These are phyloP conservation scores for Tulasnella calospora DNA, from an alignment of 768 basidiomycete species.

Conservation along the genomic window DNA sequence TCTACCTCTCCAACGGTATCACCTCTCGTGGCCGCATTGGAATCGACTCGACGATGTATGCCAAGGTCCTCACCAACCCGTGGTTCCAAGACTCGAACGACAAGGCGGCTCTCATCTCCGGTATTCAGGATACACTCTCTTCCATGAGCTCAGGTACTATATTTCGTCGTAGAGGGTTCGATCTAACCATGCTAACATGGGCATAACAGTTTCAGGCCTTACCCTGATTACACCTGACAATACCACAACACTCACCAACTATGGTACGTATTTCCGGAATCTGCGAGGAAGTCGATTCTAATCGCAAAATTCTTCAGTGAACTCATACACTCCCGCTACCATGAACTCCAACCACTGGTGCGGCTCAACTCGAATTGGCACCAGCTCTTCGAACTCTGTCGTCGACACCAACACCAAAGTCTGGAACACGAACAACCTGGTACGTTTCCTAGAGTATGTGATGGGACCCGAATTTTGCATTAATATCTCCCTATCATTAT, in stretches of 20 bases:
- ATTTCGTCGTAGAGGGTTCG: slow-evolving; percentile 33
- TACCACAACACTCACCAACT: slow-evolving; percentile 47
- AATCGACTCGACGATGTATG: slow-evolving; percentile 48
- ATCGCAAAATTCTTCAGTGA: slow-evolving; percentile 34
- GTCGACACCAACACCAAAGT: slow-evolving; percentile 59
- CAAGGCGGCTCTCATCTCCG: slow-evolving; percentile 49
- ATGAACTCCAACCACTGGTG: slow-evolving; percentile 62
- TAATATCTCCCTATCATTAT: neutral
- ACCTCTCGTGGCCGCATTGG: slow-evolving; percentile 61
- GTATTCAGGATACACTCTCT: slow-evolving; percentile 47
- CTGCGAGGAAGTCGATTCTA: neutral
- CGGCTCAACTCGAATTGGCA: slow-evolving; percentile 50
- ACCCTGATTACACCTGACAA: slow-evolving; percentile 58
- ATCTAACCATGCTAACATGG: slow-evolving; percentile 24
- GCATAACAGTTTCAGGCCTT: slow-evolving; percentile 43
- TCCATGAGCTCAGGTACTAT: slow-evolving; percentile 34
- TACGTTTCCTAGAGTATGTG: slow-evolving; percentile 14
- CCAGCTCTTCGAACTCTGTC: slow-evolving; percentile 39
- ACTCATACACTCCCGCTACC: slow-evolving; percentile 38
- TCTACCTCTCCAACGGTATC: slow-evolving; percentile 55
- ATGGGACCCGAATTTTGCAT: too few relatives aligned
- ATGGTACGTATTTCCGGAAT: slow-evolving; percentile 38
- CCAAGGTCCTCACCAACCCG: slow-evolving; percentile 48
- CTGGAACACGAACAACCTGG: slow-evolving; percentile 45
- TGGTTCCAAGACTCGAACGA: slow-evolving; percentile 58